Evolutionary conservation across 1,139 yeast genomes (phyloP), one percentile per base, ranked within the genome.

Genomic region (Hyphopichia wangnamkhiaoensis): DNA sequence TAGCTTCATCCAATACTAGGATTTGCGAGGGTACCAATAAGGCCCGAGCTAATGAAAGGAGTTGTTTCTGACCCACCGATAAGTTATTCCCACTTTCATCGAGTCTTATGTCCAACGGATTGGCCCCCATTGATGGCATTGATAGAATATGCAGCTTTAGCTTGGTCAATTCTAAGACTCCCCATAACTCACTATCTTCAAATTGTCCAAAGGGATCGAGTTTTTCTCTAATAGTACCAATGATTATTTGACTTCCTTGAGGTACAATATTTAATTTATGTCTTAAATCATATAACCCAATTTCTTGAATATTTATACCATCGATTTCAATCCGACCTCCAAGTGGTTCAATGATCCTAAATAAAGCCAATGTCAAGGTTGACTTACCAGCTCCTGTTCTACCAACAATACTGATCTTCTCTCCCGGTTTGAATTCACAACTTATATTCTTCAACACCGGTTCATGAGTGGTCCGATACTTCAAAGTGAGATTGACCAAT

Each of bases 341-440:
- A 14, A 60, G 52, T 5, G 71, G 60, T 48, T 68, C 72, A 31
- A 68, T 58, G 12, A 68, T 62, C 27, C 74, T 56, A 54, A 66
- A 68, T 9, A 68, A 46, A 1, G 73, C 71, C 40, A 67, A 52
- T 1, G 71, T 60, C 23, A 68, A 54, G 0, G 71, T 60, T 6
- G 71, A 65, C 43, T 68, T 68, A 3, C 74, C 74, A 2, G 73
- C 71, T 9, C 74, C 74, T 2, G 73, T 68, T 47, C 72, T 52
- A n/a, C 73, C 73, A 23, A 66, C 71, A 41, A 68, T 62, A 14
- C 73, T 73, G 33, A 68, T 49, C 45, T 67, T 66, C 42, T 67
- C 71, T 3, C 59, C 48, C 3, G 67, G 57, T 38, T 56, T 53
- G 37, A 68, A 58, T 18, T 53, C 53, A 21, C 65, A 35, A 28